Base-by-base conservation (phyloP, 257 asterid genomes). In the Knoxia roxburghii region DNA sequence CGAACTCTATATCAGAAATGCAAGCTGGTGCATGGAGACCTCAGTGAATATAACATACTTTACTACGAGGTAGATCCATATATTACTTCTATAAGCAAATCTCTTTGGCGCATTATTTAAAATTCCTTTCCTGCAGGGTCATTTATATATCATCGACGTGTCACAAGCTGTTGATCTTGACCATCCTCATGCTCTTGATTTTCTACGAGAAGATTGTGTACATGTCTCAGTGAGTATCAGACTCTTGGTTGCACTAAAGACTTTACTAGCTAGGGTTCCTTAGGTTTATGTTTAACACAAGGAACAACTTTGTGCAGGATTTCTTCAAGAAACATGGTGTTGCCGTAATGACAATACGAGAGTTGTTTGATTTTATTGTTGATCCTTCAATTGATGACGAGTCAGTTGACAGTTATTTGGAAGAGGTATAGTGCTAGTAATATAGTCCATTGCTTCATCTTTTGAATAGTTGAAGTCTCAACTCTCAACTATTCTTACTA, bases 131-230 rank as follows among this genome's bases (percentile, higher is more conserved):
- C 41, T 69, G 69, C 85, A 93, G 97, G 96, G 92, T 43, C 97
- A 88, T 87, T 80, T 94, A 68, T 84, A 94, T 75, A 81, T 94
- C 55, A 94, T 94, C 62, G 99, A 94, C 75, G 97, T 90, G 68
- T 94, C 99, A 20, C 99, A 94, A 80, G 37, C 99, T 41, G 97
- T 94, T 29, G 99, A 94, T 82, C 97, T 94, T 63, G 97, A 94
- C 75, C 99, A 94, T 82, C 99, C 99, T 67, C 95, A 83, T 57
- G 85, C 96, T 65, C 96, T 90, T 69, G 96, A 82, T 80, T 89
- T 94, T 81, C 95, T 94, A 61, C 80, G 88, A 64, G 97, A 94
- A 72, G 97, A 94, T 80, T 85, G 89, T 62, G 78, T 78, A 30
- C 99, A 90, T 70, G 91, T 94, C 79, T 90, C 96, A 1, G 96